A percentile compares a stretch with the other conserved stretches of the same genome.
phyloP scores from a whole-genome alignment of 805 yeast species.

The Candida railenensis region DNA sequence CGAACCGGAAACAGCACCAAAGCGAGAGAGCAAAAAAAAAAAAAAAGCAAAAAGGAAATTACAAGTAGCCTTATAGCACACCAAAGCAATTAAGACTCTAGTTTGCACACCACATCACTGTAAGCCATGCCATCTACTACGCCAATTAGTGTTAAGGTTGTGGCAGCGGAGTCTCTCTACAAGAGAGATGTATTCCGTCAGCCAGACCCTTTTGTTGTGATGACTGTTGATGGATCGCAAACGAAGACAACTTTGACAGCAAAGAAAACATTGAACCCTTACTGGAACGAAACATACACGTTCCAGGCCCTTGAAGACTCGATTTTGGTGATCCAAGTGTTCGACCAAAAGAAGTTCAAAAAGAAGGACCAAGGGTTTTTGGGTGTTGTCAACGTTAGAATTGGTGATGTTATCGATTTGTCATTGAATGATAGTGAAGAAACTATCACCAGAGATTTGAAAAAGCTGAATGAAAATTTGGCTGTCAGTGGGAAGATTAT shows the following conservation, averaged over 20 bases:
- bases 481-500: conserved; percentile 93
- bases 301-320: conserved; percentile 79
- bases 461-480: conserved; percentile 81
- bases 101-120: too few species aligned
- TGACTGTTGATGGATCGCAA: conserved; percentile 96
- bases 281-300: conserved; percentile 92
- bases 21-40: not conserved
- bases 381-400: conserved; percentile 90
- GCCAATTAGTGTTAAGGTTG: conserved; percentile 64
- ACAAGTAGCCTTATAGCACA: not conserved
- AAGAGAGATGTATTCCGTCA: conserved; percentile 93
- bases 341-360: conserved; percentile 96
- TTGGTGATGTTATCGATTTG: conserved; percentile 84
- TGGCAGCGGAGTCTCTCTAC: conserved; percentile 94
- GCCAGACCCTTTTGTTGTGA: conserved; percentile 97
- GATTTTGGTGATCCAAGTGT: conserved; percentile 87
- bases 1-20: not conserved
- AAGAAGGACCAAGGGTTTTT: conserved; percentile 98
- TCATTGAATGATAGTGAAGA: conserved; percentile 56
- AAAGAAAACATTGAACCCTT: conserved; percentile 91
- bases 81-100: too few species aligned
- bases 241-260: conserved; percentile 94
- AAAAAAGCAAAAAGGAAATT: not conserved
- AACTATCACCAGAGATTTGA: conserved; percentile 89
- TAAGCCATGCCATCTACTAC: conserved; percentile 13